Base-by-base conservation (phyloP, 2,329 filamentous ascomycete genomes). In the Penicillium sp. region DNA sequence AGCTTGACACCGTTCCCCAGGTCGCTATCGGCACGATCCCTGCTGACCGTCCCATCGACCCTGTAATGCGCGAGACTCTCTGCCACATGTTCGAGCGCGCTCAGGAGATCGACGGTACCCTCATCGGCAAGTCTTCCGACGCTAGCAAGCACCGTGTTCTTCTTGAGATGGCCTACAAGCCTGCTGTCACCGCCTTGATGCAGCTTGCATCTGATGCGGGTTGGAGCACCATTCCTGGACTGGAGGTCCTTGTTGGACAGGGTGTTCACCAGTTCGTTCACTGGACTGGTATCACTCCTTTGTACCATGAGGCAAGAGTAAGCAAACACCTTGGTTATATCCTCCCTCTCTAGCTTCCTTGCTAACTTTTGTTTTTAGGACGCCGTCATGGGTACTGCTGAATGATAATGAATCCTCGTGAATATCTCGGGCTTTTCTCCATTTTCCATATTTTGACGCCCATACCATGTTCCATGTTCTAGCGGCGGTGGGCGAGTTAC, bases 161-260 rank as follows among this genome's bases (percentile, higher is more conserved):
- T 58, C 77, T 97, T 4, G 94, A 99, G 74, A 96, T 99, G 92
- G 93, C 94, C 2, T 99, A 99, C 75, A 95, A 93, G 74, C 94
- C 94, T 20, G 80, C 83, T 0, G 82, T 89, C 50, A 99, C 94
- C 5, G 84, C 88, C 8, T 75, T 96, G 63, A 97, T 97, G 86
- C 83, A 89, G 70, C 78, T 97, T 70, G 93, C 92, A 2, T 81
- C 86, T 65, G 83, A 88, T 63, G 83, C 84, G 13, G 87, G 88
- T 3, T 99, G 94, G 94, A 82, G 78, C 54, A 91, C 89, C 2
- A 88, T 97, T 60, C 87, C 91, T 8, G 94, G 94, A 0, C 75
- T 97, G 38, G 94, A 99, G 74, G 92, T 94, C 31, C 80, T 99
- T 53, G 86, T 92, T 58, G 90, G 89, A 5, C 94, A 99, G 75